These are phyloP conservation scores for Gossypium rotundifolium DNA, from an alignment of 345 rosid species.

Conservation along the genomic window DNA sequence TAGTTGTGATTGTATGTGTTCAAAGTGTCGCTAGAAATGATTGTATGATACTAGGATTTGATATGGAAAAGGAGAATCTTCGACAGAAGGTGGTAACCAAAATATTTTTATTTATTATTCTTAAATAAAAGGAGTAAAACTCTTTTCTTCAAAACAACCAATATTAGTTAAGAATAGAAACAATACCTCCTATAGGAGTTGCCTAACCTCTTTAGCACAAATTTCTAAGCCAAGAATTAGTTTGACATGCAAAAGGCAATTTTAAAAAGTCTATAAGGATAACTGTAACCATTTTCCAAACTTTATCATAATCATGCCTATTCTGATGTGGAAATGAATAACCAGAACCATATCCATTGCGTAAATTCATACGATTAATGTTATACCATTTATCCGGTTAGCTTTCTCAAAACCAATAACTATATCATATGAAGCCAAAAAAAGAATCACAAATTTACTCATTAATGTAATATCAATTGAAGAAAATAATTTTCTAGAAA, in stretches of 20 bases:
- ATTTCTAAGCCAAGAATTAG: neutral
- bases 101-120: neutral
- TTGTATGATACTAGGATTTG: neutral
- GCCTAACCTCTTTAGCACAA: neutral
- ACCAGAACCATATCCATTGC: neutral
- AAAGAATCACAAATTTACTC: neutral
- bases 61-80: neutral
- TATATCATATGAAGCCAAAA: neutral
- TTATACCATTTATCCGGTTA: neutral
- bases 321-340: neutral
- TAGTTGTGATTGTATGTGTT: neutral
- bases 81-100: neutral
- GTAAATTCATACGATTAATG: neutral
- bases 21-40: neutral
- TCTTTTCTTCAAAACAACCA: neutral
- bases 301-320: neutral
- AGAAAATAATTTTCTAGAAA: conserved; percentile 1
- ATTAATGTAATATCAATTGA: neutral
- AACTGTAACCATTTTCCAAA: neutral
- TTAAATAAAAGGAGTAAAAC: neutral
- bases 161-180: neutral
- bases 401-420: neutral
- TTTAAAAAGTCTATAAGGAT: neutral
- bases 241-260: neutral
- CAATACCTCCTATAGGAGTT: neutral